Percentiles rank a stretch among this genome's conserved stretches.
phyloP scores from a whole-genome alignment of 2,329 filamentous ascomycete species.

The Arthrobotrys conoides region DNA sequence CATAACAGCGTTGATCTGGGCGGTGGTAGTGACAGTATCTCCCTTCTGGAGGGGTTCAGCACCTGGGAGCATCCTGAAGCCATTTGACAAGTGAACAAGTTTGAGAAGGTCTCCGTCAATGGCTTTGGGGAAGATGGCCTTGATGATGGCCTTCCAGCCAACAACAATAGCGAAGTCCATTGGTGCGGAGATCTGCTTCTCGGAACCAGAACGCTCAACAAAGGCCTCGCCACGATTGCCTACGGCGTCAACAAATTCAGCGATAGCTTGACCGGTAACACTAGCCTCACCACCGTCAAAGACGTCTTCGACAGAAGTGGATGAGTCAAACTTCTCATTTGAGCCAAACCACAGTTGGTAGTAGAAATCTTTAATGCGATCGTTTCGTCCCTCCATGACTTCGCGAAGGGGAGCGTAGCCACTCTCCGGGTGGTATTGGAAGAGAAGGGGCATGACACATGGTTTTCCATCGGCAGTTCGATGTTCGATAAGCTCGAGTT shows the following conservation, averaged over 20 bases:
- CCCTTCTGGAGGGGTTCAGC: conserved; percentile 96
- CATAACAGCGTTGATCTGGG: conserved; percentile 96
- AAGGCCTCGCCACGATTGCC: conserved; percentile 98
- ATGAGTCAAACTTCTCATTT: conserved; percentile 83
- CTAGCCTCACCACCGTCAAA: conserved; percentile 91
- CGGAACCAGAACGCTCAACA: conserved; percentile 84
- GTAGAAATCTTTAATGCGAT: conserved; percentile 99
- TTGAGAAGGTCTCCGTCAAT: conserved; percentile 97
- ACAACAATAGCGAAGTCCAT: conserved; percentile 99
- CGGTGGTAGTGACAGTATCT: conserved; percentile 90
- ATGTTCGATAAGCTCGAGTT: conserved; percentile 92
- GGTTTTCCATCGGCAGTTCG: conserved; percentile 86
- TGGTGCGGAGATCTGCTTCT: conserved; percentile 89
- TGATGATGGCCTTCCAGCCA: conserved; percentile 98
- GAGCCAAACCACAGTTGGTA: conserved; percentile 95
- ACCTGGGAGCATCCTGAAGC: conserved; percentile 97
- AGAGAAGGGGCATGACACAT: conserved; percentile 85
- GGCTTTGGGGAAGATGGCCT: conserved; percentile 96
- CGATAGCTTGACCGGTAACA: conserved; percentile 92
- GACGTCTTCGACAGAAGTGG: conserved; percentile 84
- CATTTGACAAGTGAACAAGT: conserved; percentile 95
- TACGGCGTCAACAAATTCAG: conserved; percentile 98
- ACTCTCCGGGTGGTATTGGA: conserved; percentile 93
- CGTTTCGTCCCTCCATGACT: conserved; percentile 95
- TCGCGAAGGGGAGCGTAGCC: conserved; percentile 98